A percentile compares a stretch with the other conserved stretches of the same genome.
phyloP scores from a whole-genome alignment of 768 basidiomycete species.

The Russula emetica region DNA sequence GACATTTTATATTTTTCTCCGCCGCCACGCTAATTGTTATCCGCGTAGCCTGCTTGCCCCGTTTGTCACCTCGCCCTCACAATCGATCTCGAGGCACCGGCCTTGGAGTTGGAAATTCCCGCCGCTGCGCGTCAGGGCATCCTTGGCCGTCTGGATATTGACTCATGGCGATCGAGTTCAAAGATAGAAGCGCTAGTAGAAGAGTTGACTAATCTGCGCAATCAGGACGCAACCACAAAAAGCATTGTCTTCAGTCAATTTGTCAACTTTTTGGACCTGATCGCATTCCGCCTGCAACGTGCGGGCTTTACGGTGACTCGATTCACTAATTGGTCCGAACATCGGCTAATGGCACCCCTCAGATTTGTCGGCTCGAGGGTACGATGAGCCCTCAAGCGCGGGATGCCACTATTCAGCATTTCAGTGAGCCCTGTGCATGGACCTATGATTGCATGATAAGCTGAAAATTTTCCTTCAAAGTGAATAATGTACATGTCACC shows the following conservation, averaged over 20 bases:
- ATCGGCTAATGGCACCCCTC: conserved; percentile 19
- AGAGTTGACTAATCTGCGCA: conserved; percentile 79
- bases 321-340: background rate
- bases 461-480: conserved; percentile 37
- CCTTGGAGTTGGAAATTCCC: conserved; percentile 74
- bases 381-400: conserved; percentile 96
- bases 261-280: conserved; percentile 88
- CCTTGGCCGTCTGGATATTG: conserved; percentile 81
- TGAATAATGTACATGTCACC: conserved; percentile 90
- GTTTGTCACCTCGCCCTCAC: conserved; percentile 90
- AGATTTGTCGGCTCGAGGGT: conserved; percentile 93
- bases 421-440: conserved; percentile 53
- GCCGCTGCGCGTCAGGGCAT: conserved; percentile 75
- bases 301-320: conserved; percentile 80
- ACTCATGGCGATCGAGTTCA: conserved; percentile 90
- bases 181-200: conserved; percentile 97
- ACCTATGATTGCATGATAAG: conserved; percentile 12
- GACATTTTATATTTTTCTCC: conserved; percentile 1
- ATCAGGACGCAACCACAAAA: conserved; percentile 87
- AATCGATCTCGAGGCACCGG: conserved; percentile 93
- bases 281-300: conserved; percentile 86
- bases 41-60: conserved; percentile 77
- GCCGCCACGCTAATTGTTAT: background rate
- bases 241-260: conserved; percentile 97
- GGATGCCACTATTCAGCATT: conserved; percentile 91